Evolutionary conservation across 1,284 basidiomycete species (phyloP).

Genomic region (Boletus sp.): DNA sequence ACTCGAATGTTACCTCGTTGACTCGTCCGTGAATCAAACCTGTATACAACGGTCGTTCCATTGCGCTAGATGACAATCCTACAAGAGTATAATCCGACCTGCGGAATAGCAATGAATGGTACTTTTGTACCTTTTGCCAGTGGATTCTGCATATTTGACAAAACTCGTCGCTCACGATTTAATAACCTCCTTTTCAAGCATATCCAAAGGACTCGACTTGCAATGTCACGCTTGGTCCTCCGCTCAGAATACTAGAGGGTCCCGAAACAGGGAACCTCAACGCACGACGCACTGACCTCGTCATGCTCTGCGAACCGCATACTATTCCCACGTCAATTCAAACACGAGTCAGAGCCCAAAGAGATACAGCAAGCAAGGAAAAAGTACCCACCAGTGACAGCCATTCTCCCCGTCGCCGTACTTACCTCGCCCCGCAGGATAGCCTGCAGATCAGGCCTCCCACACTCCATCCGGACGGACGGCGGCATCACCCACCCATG

Average conservation of each 20-base stretch:
- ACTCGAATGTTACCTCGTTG: not conserved
- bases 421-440: constrained; percentile 24
- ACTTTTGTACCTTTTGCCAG: not conserved
- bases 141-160: too few species aligned
- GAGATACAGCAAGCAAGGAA: not conserved
- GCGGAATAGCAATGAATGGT: not conserved
- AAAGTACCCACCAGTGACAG: constrained; percentile 24
- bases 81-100: constrained; percentile 3
- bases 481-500: constrained; percentile 10
- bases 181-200: constrained; percentile 24
- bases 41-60: too few species aligned
- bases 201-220: constrained; percentile 49
- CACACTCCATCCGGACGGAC: constrained; percentile 17
- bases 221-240: constrained; percentile 44
- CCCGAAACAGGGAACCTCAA: constrained; percentile 38
- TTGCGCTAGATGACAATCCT: not conserved
- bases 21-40: not conserved
- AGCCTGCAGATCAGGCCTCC: constrained; percentile 20
- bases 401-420: constrained; percentile 25
- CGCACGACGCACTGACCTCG: constrained; percentile 37
- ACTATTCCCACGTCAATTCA: constrained; percentile 31
- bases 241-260: constrained; percentile 35
- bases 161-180: too few species aligned
- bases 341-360: not conserved
- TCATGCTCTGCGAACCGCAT: constrained; percentile 44